Percentiles rank a stretch among this genome's conserved stretches.
Conservation (phyloP, 140 eudicot genomes). For the Eryngium alpinum region DNA sequence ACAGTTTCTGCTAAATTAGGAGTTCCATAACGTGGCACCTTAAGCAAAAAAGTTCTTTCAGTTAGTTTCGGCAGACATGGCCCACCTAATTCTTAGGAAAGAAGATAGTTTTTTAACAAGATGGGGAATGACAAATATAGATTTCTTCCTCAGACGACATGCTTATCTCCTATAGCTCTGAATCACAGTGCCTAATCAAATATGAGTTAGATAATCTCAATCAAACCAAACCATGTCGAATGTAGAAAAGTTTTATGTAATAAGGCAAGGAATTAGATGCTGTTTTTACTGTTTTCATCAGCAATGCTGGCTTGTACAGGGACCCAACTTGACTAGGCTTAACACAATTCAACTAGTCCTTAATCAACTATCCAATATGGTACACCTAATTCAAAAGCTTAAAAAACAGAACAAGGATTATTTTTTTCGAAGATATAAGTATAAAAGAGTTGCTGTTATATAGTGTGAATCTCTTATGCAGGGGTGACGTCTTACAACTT, state of each 20-base stretch:
- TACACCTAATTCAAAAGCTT: conserved; percentile 8
- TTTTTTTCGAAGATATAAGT: too few relatives aligned
- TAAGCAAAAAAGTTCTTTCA: neutral
- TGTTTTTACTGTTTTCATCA: too few relatives aligned
- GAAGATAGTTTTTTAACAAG: neutral
- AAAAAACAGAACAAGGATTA: neutral
- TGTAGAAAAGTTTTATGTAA: neutral
- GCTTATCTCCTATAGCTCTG: neutral
- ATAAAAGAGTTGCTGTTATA: neutral
- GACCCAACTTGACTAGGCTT: too few relatives aligned
- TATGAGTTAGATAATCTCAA: neutral
- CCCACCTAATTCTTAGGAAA: neutral
- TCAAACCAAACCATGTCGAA: neutral
- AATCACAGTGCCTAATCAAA: neutral
- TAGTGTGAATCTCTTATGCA: conserved; percentile 13
- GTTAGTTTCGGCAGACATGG: neutral
- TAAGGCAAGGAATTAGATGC: neutral
- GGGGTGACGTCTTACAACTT: conserved; percentile 79
- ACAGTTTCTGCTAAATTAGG: neutral
- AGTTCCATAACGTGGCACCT: neutral
- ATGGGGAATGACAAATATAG: neutral
- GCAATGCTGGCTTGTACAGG: too few relatives aligned
- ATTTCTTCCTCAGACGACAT: neutral
- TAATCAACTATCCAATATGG: conserved; percentile 68
- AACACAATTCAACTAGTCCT: too few relatives aligned